These are phyloP conservation scores for Barnettozyma pratensis DNA, from an alignment of 805 yeast genomes.

Conservation along the genomic window DNA sequence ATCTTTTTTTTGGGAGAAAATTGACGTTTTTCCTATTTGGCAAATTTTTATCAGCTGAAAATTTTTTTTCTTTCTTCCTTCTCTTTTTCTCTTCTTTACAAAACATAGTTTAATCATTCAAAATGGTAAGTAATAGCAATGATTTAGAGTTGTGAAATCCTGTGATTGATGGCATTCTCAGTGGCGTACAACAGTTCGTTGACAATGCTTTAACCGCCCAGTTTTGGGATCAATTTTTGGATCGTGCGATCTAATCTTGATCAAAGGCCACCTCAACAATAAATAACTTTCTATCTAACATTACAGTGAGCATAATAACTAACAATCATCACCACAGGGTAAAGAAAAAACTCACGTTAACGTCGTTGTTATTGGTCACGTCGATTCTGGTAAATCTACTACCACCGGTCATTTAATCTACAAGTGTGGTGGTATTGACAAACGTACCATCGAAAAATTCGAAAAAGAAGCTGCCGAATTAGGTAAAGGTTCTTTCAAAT, in stretches of 20 bases:
- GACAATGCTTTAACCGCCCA: too few species aligned
- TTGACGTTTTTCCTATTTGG: background rate
- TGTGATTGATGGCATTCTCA: too few species aligned
- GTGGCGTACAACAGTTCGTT: too few species aligned
- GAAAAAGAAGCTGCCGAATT: constrained; percentile 98
- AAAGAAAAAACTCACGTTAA: constrained; percentile 67
- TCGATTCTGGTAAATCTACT: constrained; percentile 99
- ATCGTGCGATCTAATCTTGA: too few species aligned
- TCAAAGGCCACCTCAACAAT: too few species aligned
- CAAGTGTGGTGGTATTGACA: constrained; percentile 99
- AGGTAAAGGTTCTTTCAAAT: constrained; percentile 95
- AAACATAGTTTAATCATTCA: constrained; percentile 1
- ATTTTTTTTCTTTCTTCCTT: constrained; percentile 3
- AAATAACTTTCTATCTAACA: too few species aligned
- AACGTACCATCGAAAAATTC: constrained; percentile 97
- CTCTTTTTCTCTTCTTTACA: background rate
- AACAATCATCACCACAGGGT: constrained; percentile 47
- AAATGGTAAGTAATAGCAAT: constrained; percentile 5
- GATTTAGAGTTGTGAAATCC: too few species aligned
- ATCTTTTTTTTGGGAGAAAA: background rate
- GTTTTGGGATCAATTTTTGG: too few species aligned
- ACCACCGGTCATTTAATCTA: constrained; percentile 98
- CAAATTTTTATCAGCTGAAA: background rate
- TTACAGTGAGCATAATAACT: too few species aligned
- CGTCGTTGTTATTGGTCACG: constrained; percentile 99